A percentile compares a stretch with the other conserved stretches of the same genome.
These are phyloP conservation scores for Monosporozyma aerobia DNA, from an alignment of 805 yeast species.

Conservation along the genomic window DNA sequence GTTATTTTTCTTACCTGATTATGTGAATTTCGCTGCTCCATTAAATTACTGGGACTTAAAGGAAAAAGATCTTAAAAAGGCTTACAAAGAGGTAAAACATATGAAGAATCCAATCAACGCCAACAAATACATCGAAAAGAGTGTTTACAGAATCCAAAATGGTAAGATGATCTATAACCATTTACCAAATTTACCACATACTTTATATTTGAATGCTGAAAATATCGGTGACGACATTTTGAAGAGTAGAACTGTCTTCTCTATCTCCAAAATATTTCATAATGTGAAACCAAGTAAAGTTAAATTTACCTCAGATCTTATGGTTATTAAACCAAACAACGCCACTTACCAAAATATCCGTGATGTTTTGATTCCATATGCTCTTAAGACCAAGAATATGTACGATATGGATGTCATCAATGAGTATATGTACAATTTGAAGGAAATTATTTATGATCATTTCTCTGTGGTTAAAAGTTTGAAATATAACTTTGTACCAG, in stretches of 20 bases:
- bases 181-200: conserved; percentile 31
- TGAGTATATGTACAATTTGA: conserved; percentile 21
- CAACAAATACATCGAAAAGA: conserved; percentile 17
- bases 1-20: conserved; percentile 41
- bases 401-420: conserved; percentile 28
- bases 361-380: conserved; percentile 15
- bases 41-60: conserved; percentile 35
- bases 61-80: conserved; percentile 18
- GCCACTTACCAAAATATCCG: conserved; percentile 20
- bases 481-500: conserved; percentile 15
- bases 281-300: conserved; percentile 21
- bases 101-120: conserved; percentile 17
- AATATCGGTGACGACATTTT: conserved; percentile 26
- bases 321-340: conserved; percentile 49
- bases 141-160: conserved; percentile 14
- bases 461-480: conserved; percentile 23
- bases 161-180: conserved; percentile 30
- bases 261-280: conserved; percentile 17
- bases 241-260: conserved; percentile 13
- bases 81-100: conserved; percentile 12
- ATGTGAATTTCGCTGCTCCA: conserved; percentile 37
- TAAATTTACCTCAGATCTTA: conserved; percentile 37
- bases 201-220: conserved; percentile 16
- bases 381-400: conserved; percentile 10
- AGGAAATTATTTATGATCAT: conserved; percentile 21